Conservation (phyloP, 768 basidiomycete species). For the Lepiota brunneoincarnata region DNA sequence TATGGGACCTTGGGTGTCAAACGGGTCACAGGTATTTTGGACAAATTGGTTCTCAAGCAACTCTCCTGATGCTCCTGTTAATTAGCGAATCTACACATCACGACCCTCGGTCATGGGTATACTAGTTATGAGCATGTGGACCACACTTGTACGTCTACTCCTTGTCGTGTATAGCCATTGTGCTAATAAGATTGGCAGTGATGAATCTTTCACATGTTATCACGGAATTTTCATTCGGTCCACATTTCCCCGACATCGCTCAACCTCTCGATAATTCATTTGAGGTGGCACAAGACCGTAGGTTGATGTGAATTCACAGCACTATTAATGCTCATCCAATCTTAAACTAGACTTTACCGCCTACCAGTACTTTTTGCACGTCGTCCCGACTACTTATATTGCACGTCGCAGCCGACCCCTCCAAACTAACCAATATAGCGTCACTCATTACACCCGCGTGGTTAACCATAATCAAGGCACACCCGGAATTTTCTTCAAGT, state of each 20-base stretch:
- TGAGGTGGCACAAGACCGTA: slow-evolving; percentile 68
- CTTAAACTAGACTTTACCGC: slow-evolving; percentile 68
- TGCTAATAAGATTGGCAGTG: background rate
- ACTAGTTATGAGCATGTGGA: slow-evolving; percentile 83
- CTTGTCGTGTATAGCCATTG: background rate
- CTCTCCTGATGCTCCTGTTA: background rate
- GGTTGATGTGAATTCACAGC: slow-evolving; percentile 26
- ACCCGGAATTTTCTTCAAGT: slow-evolving; percentile 98
- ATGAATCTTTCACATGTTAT: slow-evolving; percentile 92
- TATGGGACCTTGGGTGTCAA: slow-evolving; percentile 82
- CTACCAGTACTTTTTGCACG: slow-evolving; percentile 93
- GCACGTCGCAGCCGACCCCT: slow-evolving; percentile 65
- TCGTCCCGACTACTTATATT: slow-evolving; percentile 94
- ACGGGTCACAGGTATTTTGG: slow-evolving; percentile 75
- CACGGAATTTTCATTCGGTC: slow-evolving; percentile 95
- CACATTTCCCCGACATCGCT: slow-evolving; percentile 91
- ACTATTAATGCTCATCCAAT: slow-evolving; percentile 2
- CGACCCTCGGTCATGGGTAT: slow-evolving; percentile 94
- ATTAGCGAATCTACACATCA: slow-evolving; percentile 90
- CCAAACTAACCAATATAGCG: slow-evolving; percentile 85
- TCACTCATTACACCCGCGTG: slow-evolving; percentile 85
- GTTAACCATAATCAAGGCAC: slow-evolving; percentile 75
- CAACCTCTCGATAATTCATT: slow-evolving; percentile 94
- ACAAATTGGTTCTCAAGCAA: background rate
- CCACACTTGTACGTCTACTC: slow-evolving; percentile 63